Percentiles rank a stretch among this genome's conserved stretches.
Conservation (phyloP, 139 green algal species). For the Chlamydomonas asymmetrica region DNA sequence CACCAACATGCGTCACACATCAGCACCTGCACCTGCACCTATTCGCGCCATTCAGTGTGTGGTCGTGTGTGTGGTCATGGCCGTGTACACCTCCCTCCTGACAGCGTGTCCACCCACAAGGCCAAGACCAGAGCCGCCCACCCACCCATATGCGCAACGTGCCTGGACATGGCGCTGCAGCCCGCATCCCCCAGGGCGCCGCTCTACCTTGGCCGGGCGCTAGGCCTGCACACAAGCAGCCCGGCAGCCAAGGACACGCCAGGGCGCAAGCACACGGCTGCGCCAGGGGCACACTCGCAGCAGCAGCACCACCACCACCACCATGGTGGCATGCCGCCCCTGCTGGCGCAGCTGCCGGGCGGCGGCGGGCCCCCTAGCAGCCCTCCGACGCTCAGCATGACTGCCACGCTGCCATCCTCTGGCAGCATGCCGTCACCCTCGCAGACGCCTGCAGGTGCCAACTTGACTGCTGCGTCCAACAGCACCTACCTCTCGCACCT, state of each 20-base stretch:
- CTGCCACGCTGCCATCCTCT: too few relatives aligned
- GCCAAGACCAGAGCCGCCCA: too few relatives aligned
- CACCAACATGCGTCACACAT: neutral
- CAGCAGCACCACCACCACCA: neutral
- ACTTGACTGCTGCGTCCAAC: too few relatives aligned
- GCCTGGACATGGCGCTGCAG: conserved; percentile 13
- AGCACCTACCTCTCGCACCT: too few relatives aligned
- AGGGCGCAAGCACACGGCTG: neutral
- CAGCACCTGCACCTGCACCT: neutral
- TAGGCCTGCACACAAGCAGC: neutral
- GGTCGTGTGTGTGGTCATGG: neutral
- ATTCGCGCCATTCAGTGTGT: neutral
- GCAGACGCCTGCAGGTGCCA: too few relatives aligned
- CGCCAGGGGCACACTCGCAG: neutral
- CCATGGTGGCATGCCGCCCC: too few relatives aligned
- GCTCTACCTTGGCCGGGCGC: neutral
- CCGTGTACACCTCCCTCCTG: neutral
- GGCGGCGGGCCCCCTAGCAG: too few relatives aligned
- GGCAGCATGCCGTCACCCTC: too few relatives aligned
- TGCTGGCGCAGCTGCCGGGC: too few relatives aligned
- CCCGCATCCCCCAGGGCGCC: neutral
- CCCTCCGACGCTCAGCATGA: too few relatives aligned
- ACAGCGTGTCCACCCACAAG: neutral
- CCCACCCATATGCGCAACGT: too few relatives aligned
- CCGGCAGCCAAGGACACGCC: neutral